These are phyloP conservation scores for Cryptococcus maquisensis DNA, from an alignment of 1,284 basidiomycete genomes.

Conservation along the genomic window DNA sequence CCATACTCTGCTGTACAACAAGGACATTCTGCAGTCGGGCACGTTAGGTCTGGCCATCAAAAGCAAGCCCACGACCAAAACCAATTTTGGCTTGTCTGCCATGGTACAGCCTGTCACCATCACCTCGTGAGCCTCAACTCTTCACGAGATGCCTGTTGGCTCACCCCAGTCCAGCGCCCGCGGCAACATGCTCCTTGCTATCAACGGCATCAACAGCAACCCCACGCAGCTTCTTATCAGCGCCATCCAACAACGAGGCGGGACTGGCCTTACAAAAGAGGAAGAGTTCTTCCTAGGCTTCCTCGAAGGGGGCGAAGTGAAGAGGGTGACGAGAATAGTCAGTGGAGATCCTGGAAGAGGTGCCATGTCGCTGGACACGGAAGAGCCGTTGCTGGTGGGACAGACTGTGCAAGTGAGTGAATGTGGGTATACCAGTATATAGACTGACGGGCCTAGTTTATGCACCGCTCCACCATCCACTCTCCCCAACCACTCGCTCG, in stretches of 20 bases:
- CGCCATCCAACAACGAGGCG: conserved; percentile 53
- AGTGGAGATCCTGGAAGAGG: conserved; percentile 77
- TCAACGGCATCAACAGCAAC: conserved; percentile 55
- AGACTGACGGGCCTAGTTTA: conserved; percentile 22
- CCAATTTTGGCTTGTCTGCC: conserved; percentile 57
- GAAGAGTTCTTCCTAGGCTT: conserved; percentile 62
- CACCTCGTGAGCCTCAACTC: conserved; percentile 52
- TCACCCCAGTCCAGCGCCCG: conserved; percentile 55
- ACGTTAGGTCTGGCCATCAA: conserved; percentile 67
- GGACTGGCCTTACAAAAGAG: conserved; percentile 55
- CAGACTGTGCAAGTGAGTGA: conserved; percentile 59
- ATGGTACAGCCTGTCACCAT: conserved; percentile 58
- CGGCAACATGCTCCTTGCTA: conserved; percentile 69
- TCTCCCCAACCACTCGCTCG: not conserved
- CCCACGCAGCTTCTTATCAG: conserved; percentile 65
- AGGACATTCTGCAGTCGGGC: conserved; percentile 59
- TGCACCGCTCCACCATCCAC: conserved; percentile 23
- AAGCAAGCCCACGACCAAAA: conserved; percentile 29
- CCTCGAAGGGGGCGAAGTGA: conserved; percentile 13
- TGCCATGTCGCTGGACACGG: conserved; percentile 64
- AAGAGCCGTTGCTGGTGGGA: conserved; percentile 58
- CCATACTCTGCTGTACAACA: conserved; percentile 66
- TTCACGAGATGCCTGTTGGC: not conserved
- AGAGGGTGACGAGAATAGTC: conserved; percentile 53
- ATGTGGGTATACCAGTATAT: not conserved